phyloP scores from a whole-genome alignment of 2,329 filamentous ascomycete species.

The Talaromyces sp. region DNA sequence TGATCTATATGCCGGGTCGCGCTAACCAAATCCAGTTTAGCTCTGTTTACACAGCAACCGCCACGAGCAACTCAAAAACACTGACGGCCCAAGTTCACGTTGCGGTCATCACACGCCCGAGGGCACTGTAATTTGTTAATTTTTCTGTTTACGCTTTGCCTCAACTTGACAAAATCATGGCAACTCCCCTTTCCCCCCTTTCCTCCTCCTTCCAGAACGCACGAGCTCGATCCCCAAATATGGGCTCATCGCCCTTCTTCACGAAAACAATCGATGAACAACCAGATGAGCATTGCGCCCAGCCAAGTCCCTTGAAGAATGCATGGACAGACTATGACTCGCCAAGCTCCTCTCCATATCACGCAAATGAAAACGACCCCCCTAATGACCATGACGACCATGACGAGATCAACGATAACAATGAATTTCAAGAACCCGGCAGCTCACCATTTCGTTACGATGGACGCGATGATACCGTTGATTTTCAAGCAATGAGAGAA shows the following conservation, averaged over 20 bases:
- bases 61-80: slow-evolving; percentile 6
- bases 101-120: not conserved
- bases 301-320: slow-evolving; percentile 33
- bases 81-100: not conserved
- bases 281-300: slow-evolving; percentile 24
- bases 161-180: slow-evolving; percentile 30
- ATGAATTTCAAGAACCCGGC: slow-evolving; percentile 25
- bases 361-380: slow-evolving; percentile 18
- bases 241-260: slow-evolving; percentile 26
- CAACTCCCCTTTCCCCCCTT: slow-evolving; percentile 45
- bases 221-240: slow-evolving; percentile 34
- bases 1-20: not conserved
- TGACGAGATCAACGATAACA: slow-evolving; percentile 21
- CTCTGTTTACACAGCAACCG: slow-evolving; percentile 25
- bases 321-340: slow-evolving; percentile 14
- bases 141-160: slow-evolving; percentile 8
- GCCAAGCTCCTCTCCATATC: slow-evolving; percentile 14
- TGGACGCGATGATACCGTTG: slow-evolving; percentile 37
- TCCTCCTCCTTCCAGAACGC: slow-evolving; percentile 46
- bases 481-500: slow-evolving; percentile 28
- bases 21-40: slow-evolving; percentile 16
- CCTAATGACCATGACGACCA: slow-evolving; percentile 15
- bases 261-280: slow-evolving; percentile 24
- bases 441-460: slow-evolving; percentile 44
- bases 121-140: slow-evolving; percentile 1